Base-by-base conservation (phyloP, 768 basidiomycete species). In the Leccinellum albellum region DNA sequence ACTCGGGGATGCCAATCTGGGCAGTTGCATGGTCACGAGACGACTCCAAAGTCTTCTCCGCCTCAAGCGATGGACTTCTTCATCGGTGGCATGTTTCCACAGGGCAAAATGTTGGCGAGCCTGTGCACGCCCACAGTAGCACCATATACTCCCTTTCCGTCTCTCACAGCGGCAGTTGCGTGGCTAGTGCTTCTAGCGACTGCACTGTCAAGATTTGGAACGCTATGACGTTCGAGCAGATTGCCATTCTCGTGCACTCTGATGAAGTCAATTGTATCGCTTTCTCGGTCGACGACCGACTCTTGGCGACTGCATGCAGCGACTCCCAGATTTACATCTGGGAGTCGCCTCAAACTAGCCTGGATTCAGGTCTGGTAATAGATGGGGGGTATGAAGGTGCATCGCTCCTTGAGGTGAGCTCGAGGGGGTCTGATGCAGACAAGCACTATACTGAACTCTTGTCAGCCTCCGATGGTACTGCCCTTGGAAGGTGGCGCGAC, bases 271-370 rank as follows among this genome's bases (percentile, higher is more conserved):
- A 66, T 20, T 73, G 63, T 23, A 46, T 68, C 50, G 35, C 70
- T 46, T 73, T 73, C 58, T 71, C 70, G 3, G 26, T 51, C 49
- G 70, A 74, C 59, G 66, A 66, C 52, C 55, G 68, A 55, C 62
- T 61, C 51, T 50, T 71, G n/a, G 70, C 72, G 20, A 72, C 70
- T 7, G 69, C 66, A 23, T 70, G 71, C 45, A 69, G 64, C 46
- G 69, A 70, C 49, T 63, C 70, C 42, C 32, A 50, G 14, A 33
- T 74, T 42, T 70, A 72, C 50, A 45, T 72, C 20, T 72, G 72
- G 70, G 73, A 72, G 50, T 13, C 63, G 24, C 67, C 67, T 10
- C 66, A 68, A 50, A 55, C 68, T 20, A 68, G 66, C 56, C 45
- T 68, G 61, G 67, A 68, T 50, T 70, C 68, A 50, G 67, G 67